Base-by-base conservation (phyloP, 176 grass and related monocot genomes). In the Oryza brachyantha region DNA sequence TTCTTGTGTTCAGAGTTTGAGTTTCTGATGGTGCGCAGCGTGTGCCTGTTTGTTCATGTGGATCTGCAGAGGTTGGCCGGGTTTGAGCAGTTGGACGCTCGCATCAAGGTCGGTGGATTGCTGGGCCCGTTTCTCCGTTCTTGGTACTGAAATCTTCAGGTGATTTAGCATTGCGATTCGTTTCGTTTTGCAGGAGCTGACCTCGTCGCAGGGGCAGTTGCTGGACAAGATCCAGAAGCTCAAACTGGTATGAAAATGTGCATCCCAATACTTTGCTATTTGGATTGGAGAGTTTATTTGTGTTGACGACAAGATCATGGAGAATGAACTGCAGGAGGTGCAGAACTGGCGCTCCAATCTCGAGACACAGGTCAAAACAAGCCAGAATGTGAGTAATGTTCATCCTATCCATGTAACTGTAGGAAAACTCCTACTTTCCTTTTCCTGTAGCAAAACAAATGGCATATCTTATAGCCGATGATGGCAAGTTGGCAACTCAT, bases 131-230 rank as follows among this genome's bases (percentile, higher is more conserved):
- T 3, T 9, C 31, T 32, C 31, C 26, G 12, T 46, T 79, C 45
- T 26, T 73, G 28, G 11, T 3, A 21, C 24, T 19, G 36, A 12
- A 19, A 40, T 19, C 74, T 36, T 16, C 8, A 4, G 50, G 14
- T 39, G 28, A 57, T 5, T 13, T 5, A 14, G 9, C 10, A 2
- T 48, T 24, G 13, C 25, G 65, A 57, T 13, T 81, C 37, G 14
- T 16, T 80, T 48, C 13, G 50, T 12, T 12, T 86, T 89, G 77
- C 80, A 95, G 93, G 93, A 87, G 68, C 54, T 95, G 84, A 89
- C 83, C 80, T 83, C 72, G 76, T 95, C 89, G 14, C 93, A 92
- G 76, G 80, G 60, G 7, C 84, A 92, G 74, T 62, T 95, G 72
- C 80, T 87, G 78, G 80, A 64, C 54, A 80, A 65, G 85, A 92